Base-by-base conservation (phyloP, 495 filamentous ascomycete species). In the Schizothecium vesticola region DNA sequence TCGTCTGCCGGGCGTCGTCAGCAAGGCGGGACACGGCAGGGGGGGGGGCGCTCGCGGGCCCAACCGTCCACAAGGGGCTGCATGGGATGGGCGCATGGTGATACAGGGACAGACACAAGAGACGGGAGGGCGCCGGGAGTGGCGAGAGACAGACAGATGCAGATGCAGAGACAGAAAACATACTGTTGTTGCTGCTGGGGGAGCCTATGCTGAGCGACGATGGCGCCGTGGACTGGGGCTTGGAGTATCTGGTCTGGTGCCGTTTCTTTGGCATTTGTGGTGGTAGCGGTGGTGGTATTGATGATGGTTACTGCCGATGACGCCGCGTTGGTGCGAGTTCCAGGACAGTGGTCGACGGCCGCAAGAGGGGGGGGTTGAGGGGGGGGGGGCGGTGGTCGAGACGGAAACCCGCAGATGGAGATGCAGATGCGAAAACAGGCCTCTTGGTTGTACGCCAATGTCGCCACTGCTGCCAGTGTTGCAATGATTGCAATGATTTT, bases 231-330 rank as follows among this genome's bases (percentile, higher is more conserved):
- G 82, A 83, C 67, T 78, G 82, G 56, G 84, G 84, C 62, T 86
- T 86, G 58, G 83, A 83, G 65, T 80, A 86, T 70, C 70, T 74
- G 61, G 69, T 66, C 25, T 80, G 76, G 59, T 79, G 75, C 60
- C 80, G 77, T 80, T 85, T 86, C 79, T 86, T 87, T 74, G 85
- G 83, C 85, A 87, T 87, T 55, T 19, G 33, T 43, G 33, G 19
- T 6, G 13, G 33, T 43, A 0, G 33, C n/a, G 6, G 3, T 28
- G 26, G 26, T 6, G 6, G 26, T 28, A 6, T 2, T 28, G 26
- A 28, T n/a, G 43, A 12, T 51, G 43, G 43, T 51, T 63, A 64
- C 66, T 51, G 43, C 43, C 43, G 43, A 51, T 51, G 43, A 51
- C 43, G 19, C 36, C 36, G 36, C 43, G 43, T 16, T 51, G 43